A percentile compares a stretch with the other conserved stretches of the same genome.
Conservation (phyloP, 306 rosid genomes). For the Dryas drummondii region DNA sequence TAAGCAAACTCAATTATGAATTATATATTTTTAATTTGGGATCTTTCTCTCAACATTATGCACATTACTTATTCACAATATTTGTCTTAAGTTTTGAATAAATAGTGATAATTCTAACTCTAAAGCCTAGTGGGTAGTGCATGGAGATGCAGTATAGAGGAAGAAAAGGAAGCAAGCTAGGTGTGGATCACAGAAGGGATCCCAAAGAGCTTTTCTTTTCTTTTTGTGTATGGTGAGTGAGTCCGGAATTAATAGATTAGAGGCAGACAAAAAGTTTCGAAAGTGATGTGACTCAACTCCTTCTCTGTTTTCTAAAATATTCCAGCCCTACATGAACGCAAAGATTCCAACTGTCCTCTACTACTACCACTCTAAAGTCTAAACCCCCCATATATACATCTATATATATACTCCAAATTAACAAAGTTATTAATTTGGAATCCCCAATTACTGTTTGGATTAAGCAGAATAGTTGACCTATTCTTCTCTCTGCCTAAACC, state of each 20-base stretch:
- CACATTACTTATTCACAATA: no score
- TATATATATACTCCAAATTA: no score
- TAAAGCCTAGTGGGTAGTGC: not conserved
- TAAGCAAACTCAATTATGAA: no score
- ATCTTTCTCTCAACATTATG: no score
- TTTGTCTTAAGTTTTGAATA: no score
- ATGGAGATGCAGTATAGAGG: conserved; percentile 8
- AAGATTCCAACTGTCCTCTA: conserved; percentile 30
- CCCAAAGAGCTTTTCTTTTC: not conserved
- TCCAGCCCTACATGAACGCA: conserved; percentile 30
- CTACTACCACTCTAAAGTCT: not conserved
- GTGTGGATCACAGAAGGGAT: conserved; percentile 23
- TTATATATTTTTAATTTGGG: no score
- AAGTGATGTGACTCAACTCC: conserved; percentile 34
- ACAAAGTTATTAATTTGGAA: no score
- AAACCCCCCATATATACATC: no score
- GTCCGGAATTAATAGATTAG: not conserved
- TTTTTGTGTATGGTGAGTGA: not conserved
- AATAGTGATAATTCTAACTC: no score
- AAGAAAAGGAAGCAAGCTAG: not conserved
- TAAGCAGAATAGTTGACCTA: no score
- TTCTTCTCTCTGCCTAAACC: no score
- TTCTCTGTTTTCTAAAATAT: not conserved
- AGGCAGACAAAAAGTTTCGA: conserved; percentile 20
- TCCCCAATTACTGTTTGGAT: no score